These are phyloP conservation scores for Tetraselmis striata DNA, from an alignment of 139 green algal species.

Conservation along the genomic window DNA sequence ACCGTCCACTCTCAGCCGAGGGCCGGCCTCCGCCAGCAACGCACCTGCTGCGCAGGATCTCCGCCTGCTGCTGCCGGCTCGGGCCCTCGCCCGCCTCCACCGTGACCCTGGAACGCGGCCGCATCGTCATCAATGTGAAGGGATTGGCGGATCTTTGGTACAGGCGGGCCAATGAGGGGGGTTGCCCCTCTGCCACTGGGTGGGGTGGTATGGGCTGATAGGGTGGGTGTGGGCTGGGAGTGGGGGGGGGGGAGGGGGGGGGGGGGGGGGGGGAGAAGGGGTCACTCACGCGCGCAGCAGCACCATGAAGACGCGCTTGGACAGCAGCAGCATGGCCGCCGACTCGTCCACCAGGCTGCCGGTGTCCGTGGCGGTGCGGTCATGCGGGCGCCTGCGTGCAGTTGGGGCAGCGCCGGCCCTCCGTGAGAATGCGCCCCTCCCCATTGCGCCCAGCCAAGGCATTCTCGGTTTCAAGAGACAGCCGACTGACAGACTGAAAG, in stretches of 20 bases:
- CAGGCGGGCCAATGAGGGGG: too few species aligned
- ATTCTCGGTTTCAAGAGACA: too few species aligned
- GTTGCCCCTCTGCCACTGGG: too few species aligned
- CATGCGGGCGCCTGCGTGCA: conserved; percentile 30
- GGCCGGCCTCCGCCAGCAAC: too few species aligned
- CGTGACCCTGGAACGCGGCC: background rate
- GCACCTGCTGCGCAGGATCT: conserved; percentile 39
- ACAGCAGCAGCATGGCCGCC: conserved; percentile 30
- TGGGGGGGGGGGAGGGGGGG: too few species aligned
- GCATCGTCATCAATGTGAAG: conserved; percentile 7
- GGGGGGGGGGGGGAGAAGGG: background rate
- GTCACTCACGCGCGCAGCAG: conserved; percentile 52
- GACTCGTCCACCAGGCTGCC: conserved; percentile 26
- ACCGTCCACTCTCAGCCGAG: background rate
- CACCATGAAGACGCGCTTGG: conserved; percentile 53
- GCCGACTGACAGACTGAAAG: too few species aligned
- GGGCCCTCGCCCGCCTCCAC: conserved; percentile 4
- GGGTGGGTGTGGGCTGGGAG: too few species aligned
- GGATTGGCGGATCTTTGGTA: too few species aligned
- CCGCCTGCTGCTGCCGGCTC: conserved; percentile 14
- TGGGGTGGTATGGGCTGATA: too few species aligned
- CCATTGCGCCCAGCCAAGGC: too few species aligned
- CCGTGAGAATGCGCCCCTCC: too few species aligned
- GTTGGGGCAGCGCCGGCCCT: too few species aligned
- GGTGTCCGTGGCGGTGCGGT: conserved; percentile 9